phyloP scores from a whole-genome alignment of 345 rosid genomes.

The Luvunga scandens region DNA sequence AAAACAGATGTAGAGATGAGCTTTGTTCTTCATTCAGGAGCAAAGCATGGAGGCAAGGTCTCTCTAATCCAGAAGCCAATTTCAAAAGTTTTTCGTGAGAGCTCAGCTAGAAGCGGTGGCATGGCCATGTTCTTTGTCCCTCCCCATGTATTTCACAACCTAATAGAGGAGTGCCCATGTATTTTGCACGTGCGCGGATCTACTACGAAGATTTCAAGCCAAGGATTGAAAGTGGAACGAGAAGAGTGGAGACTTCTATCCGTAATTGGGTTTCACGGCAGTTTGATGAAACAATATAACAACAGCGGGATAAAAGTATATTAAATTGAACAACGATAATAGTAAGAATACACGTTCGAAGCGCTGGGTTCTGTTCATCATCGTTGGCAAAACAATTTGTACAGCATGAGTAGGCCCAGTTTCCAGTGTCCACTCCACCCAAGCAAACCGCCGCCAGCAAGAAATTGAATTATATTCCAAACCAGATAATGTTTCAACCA shows the following conservation, averaged over 20 bases:
- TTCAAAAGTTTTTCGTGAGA: no score
- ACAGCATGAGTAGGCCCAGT: slow-evolving; percentile 85
- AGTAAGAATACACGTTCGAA: not conserved
- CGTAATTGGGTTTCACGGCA: no score
- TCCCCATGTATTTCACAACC: slow-evolving; percentile 59
- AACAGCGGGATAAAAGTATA: no score
- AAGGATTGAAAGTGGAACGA: not conserved
- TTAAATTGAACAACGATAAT: no score
- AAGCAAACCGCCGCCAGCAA: slow-evolving; percentile 73
- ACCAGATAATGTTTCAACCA: slow-evolving; percentile 43
- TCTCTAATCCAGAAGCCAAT: no score
- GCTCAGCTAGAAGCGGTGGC: slow-evolving; percentile 50
- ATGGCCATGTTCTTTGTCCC: slow-evolving; percentile 72
- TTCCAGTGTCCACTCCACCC: slow-evolving; percentile 91
- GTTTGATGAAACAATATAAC: no score
- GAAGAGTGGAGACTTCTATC: not conserved
- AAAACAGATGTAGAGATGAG: no score
- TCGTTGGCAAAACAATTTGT: not conserved
- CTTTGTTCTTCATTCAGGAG: no score
- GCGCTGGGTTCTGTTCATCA: not conserved
- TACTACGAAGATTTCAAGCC: slow-evolving; percentile 17
- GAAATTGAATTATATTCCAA: slow-evolving; percentile 72
- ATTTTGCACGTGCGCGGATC: slow-evolving; percentile 97
- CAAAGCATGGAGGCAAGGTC: no score
- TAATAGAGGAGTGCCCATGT: no score